Evolutionary conservation across 495 filamentous ascomycete genomes (phyloP), one percentile per base, ranked within the genome.

Genomic region (Articulospora tetracladia): DNA sequence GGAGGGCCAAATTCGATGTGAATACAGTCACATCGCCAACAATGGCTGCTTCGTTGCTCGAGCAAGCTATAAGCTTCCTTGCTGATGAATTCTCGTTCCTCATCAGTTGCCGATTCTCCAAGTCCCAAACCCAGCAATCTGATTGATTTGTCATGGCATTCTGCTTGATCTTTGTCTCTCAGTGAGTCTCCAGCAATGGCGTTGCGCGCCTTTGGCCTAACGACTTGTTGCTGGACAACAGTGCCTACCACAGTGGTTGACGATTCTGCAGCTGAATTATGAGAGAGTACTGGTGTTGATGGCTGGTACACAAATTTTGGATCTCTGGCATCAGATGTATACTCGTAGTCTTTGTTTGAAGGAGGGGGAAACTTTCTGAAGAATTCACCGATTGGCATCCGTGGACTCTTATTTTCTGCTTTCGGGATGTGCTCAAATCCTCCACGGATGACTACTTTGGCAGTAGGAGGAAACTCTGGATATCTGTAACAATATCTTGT

Each of bases 1-100:
- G 61, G 58, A 13, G 58, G n/a, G 54, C 65, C 65, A 19, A 48
- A 47, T 19, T 54, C 50, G 24, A 67, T 67, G 36, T 67, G 65
- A 24, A 25, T 28, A 3, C 11, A 15, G n/a, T 44, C 39, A n/a
- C 39, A 44, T 44, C 39, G 8, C 39, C 39, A 44, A 44, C 39
- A 44, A 44, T 44, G 39, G 15, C 39, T 17, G 17, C 10, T 3
- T 11, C 17, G 39, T 30, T 51, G 19, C 17, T 41, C 23, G 26
- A 55, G 59, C 3, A 28, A 52, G 8, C 20, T 39, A 60, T 57
- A 66, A 22, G 39, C 39, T n/a, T 39, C 57, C 17, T 36, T 27
- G 23, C 25, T 57, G 47, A 41, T 30, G 3, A 17, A 15, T 19
- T 36, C 41, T 22, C 17, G 24, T 19, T 22, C 32, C 2, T 20